Conservation (phyloP, 148 eudicot genomes). For the Vaccinium darrowii region DNA sequence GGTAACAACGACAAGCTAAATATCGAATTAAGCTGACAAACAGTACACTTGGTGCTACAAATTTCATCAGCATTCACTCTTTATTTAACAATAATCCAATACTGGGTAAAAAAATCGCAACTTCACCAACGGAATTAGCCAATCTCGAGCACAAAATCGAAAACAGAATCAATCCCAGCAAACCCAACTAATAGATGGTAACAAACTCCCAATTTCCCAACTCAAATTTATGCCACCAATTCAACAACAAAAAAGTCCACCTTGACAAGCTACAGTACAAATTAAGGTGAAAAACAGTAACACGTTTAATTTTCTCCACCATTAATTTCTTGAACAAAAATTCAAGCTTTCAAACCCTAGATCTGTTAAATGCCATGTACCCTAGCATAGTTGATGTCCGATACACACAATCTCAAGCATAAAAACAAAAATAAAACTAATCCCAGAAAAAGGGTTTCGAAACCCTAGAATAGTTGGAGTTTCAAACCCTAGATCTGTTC, state of each 20-base stretch:
- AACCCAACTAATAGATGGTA: conserved; percentile 2
- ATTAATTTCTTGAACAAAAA: neutral
- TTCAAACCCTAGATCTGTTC: too few relatives aligned
- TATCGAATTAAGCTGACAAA: neutral
- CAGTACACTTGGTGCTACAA: neutral
- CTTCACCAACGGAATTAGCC: neutral
- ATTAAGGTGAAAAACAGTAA: neutral
- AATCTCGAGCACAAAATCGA: neutral
- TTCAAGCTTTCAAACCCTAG: neutral
- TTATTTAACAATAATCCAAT: neutral
- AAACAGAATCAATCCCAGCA: neutral
- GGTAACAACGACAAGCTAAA: neutral
- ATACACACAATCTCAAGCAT: too few relatives aligned
- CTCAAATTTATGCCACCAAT: neutral
- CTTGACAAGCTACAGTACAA: neutral
- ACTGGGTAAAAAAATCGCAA: neutral
- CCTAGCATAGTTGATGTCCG: too few relatives aligned
- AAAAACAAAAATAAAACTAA: too few relatives aligned
- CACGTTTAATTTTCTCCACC: neutral
- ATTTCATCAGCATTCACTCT: neutral
- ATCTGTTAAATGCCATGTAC: too few relatives aligned
- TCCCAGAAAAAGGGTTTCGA: too few relatives aligned
- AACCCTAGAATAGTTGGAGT: too few relatives aligned
- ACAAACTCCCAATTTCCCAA: neutral
- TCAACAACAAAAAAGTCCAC: neutral